Conservation (phyloP, 495 filamentous ascomycete genomes). For the Penicillium herquei region DNA sequence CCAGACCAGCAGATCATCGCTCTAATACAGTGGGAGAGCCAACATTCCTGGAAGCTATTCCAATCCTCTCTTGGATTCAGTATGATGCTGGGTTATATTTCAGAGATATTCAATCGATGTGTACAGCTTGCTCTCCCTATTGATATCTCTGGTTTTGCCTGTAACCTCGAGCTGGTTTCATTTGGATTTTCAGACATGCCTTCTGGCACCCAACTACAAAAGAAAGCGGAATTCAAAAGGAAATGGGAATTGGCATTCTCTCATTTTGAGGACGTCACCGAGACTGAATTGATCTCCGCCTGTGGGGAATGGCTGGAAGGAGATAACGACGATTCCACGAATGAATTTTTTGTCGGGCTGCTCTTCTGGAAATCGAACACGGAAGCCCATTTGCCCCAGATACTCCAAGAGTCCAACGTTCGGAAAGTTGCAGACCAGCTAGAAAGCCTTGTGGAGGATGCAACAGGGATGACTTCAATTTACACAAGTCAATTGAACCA, state of each 20-base stretch:
- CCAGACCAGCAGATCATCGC: slow-evolving; percentile 10
- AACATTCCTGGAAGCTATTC: slow-evolving; percentile 9
- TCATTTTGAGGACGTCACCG: background rate
- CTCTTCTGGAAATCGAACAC: slow-evolving; percentile 10
- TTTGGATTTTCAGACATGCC: background rate
- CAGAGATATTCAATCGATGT: slow-evolving; percentile 8
- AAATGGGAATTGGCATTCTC: background rate
- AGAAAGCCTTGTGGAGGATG: slow-evolving; percentile 1
- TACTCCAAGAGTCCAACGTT: background rate
- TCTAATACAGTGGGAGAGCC: slow-evolving; percentile 11
- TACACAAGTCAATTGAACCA: background rate
- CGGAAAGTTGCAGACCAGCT: background rate
- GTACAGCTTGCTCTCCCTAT: slow-evolving; percentile 4
- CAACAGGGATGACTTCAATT: background rate
- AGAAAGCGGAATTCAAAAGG: background rate
- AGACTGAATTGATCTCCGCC: slow-evolving; percentile 3
- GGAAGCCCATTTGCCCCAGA: background rate
- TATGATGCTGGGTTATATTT: slow-evolving; percentile 15
- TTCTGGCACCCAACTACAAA: slow-evolving; percentile 1
- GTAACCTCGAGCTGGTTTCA: slow-evolving; percentile 2
- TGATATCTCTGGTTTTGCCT: background rate
- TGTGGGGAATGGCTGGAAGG: slow-evolving; percentile 12
- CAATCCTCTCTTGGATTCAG: slow-evolving; percentile 12
- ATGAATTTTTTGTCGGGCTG: slow-evolving; percentile 10
- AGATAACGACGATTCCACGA: slow-evolving; percentile 1